Conservation (phyloP, 129 eudicot species). For the Calendula officinalis region DNA sequence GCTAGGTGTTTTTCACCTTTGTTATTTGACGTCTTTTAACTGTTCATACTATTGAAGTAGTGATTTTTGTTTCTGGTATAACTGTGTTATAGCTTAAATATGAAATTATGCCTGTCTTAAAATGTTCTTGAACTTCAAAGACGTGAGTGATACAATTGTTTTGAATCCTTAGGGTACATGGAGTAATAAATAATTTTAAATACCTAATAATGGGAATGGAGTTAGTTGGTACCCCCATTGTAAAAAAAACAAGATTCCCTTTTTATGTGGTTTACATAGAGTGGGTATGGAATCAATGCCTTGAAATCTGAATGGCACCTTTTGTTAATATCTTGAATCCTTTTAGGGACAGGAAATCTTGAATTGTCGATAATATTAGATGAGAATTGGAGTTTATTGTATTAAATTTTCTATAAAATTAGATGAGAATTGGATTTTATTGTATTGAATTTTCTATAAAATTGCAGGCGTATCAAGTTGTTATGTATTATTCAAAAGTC, state of each 20-base stretch:
- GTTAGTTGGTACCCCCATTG: constrained; percentile 17
- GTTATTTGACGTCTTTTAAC: too few species aligned
- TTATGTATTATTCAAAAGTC: constrained; percentile 78
- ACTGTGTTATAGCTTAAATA: too few species aligned
- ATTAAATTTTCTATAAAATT: too few species aligned
- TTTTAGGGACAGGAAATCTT: constrained; percentile 6
- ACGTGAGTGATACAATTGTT: not conserved
- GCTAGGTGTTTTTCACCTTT: too few species aligned
- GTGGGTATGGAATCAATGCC: constrained; percentile 20
- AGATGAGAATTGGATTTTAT: too few species aligned
- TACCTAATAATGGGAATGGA: constrained; percentile 9
- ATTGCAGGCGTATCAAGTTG: constrained; percentile 74
- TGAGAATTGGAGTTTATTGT: too few species aligned
- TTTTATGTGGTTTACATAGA: constrained; percentile 25
- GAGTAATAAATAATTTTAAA: too few species aligned
- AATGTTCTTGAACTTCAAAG: not conserved
- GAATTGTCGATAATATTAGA: too few species aligned
- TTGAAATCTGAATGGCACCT: constrained; percentile 22
- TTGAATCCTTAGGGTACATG: not conserved
- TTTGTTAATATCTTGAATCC: constrained; percentile 12
- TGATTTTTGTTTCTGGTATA: too few species aligned
- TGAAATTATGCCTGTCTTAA: too few species aligned
- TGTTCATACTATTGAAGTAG: too few species aligned
- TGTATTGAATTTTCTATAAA: not conserved
- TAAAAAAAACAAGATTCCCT: constrained; percentile 23